Evolutionary conservation across 2,329 filamentous ascomycete species (phyloP).

Genomic region (Beauveria caledonica): DNA sequence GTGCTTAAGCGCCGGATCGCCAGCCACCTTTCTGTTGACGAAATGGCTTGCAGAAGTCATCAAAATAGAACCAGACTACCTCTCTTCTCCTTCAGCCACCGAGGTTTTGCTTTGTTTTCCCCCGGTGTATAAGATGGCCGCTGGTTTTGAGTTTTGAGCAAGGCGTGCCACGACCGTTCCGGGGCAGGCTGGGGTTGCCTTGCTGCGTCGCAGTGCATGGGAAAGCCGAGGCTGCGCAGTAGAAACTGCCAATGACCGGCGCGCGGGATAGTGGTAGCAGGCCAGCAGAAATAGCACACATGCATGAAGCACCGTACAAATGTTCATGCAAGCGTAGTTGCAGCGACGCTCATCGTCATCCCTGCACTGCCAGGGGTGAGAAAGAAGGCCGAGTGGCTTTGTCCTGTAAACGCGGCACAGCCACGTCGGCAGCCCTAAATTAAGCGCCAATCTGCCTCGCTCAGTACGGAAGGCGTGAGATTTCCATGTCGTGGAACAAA

Average conservation of each 20-base stretch:
- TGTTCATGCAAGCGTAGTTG: not conserved
- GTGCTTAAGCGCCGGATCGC: conserved; percentile 4
- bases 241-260: not conserved
- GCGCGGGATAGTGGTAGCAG: not conserved
- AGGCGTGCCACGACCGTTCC: no score
- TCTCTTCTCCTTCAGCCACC: not conserved
- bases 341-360: not conserved
- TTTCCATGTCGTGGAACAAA: not conserved
- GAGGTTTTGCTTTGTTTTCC: no score
- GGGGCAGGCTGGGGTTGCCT: not conserved
- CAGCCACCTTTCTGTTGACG: not conserved
- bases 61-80: not conserved
- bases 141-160: no score
- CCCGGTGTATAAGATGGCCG: no score
- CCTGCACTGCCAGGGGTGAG: not conserved
- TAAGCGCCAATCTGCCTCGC: conserved; percentile 10
- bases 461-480: not conserved
- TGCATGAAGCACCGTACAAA: not conserved
- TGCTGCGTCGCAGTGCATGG: not conserved
- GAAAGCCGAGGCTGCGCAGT: not conserved
- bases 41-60: not conserved
- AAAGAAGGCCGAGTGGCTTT: not conserved
- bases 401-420: conserved; percentile 3
- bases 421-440: not conserved
- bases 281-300: not conserved